Percentiles rank a stretch among this genome's conserved stretches.
Evolutionary conservation across 805 yeast species (phyloP).

Genomic region (Naumovozyma castellii): DNA sequence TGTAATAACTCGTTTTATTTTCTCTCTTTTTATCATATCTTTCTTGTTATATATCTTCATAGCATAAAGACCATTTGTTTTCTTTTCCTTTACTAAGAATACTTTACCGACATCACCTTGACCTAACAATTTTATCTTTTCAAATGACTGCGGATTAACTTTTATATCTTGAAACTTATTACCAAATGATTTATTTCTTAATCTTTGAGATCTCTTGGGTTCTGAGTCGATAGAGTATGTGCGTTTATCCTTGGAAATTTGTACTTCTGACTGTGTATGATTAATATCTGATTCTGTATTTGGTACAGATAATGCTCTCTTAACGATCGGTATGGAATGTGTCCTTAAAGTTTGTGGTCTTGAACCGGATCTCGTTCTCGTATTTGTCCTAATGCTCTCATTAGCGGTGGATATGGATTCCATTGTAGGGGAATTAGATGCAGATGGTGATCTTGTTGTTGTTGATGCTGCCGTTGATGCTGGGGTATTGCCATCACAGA

Average conservation of each 20-base stretch:
- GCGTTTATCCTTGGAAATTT: no score
- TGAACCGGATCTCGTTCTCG: no score
- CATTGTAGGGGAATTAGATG: neutral
- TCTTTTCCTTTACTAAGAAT: conserved; percentile 76
- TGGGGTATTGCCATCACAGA: neutral
- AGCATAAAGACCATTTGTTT: conserved; percentile 69
- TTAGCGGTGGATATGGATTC: neutral
- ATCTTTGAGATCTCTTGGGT: conserved; percentile 27
- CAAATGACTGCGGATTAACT: conserved; percentile 82
- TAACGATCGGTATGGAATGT: conserved; percentile 31
- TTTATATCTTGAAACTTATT: conserved; percentile 67
- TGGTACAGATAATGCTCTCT: conserved; percentile 84
- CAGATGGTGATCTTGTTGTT: neutral
- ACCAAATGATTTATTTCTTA: conserved; percentile 45
- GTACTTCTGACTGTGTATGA: neutral
- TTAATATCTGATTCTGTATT: conserved; percentile 30
- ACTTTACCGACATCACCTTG: conserved; percentile 98
- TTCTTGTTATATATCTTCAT: conserved; percentile 83
- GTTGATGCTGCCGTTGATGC: neutral
- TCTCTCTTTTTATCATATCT: conserved; percentile 92
- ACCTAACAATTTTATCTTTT: conserved; percentile 82
- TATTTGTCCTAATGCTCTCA: no score
- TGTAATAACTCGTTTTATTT: conserved; percentile 87
- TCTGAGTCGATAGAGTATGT: conserved; percentile 8
- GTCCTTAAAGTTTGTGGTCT: neutral